These are phyloP conservation scores for Trichocladium uniseriatum DNA, from an alignment of 495 filamentous ascomycete species.

Conservation along the genomic window DNA sequence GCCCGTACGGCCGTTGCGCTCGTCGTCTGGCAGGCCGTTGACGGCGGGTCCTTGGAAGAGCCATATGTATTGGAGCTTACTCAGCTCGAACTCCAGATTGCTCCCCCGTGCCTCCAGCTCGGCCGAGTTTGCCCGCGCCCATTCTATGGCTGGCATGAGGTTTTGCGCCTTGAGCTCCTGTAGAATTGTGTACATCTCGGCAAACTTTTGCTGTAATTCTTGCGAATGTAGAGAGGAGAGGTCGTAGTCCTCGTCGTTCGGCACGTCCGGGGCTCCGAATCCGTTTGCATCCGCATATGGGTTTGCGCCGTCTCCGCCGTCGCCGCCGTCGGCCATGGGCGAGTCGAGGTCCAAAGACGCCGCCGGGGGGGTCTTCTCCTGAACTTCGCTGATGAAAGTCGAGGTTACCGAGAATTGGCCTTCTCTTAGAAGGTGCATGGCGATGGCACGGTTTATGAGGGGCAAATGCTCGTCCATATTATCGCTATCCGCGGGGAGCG, in stretches of 20 bases:
- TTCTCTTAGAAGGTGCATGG: conserved; percentile 92
- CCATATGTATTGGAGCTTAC: conserved; percentile 76
- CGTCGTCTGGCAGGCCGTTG: conserved; percentile 38
- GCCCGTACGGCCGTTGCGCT: conserved; percentile 29
- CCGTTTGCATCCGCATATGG: too few relatives aligned
- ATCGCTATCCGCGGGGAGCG: conserved; percentile 73
- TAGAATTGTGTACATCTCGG: conserved; percentile 83
- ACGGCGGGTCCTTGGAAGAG: conserved; percentile 50
- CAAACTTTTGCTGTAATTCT: conserved; percentile 68
- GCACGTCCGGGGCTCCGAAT: too few relatives aligned
- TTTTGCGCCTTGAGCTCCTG: conserved; percentile 63
- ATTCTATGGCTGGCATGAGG: conserved; percentile 72
- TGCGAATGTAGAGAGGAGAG: conserved; percentile 52
- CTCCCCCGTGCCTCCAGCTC: conserved; percentile 73
- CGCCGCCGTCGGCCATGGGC: conserved; percentile 25
- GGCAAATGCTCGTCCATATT: conserved; percentile 63
- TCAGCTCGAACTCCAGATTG: conserved; percentile 91
- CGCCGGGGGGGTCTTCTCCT: conserved; percentile 15
- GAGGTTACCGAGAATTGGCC: conserved; percentile 82
- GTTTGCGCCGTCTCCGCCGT: conserved; percentile 2
- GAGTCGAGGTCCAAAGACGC: conserved; percentile 12
- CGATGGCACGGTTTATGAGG: conserved; percentile 84
- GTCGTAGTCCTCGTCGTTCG: conserved; percentile 28
- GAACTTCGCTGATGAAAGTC: conserved; percentile 63
- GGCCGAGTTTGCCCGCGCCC: conserved; percentile 62